Percentiles rank a stretch among this genome's conserved stretches.
Conservation (phyloP, 148 eudicot species). For the Arbutus unedo region DNA sequence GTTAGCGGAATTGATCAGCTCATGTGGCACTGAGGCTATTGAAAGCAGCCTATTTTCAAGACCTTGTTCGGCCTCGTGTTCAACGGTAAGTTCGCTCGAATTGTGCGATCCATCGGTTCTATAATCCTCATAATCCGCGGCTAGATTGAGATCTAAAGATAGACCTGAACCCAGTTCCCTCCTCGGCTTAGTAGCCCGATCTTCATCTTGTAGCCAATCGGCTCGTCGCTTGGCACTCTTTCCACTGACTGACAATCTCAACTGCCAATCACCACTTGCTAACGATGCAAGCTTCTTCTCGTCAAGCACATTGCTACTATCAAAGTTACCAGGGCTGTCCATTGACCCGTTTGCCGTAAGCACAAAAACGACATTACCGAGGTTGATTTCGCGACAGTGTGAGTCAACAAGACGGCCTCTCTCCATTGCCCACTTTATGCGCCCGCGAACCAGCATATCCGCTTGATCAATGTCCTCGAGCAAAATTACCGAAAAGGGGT, state of each 20-base stretch:
- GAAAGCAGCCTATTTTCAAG: constrained; percentile 38
- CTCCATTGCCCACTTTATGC: constrained; percentile 80
- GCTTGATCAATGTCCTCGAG: constrained; percentile 88
- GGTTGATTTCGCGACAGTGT: constrained; percentile 86
- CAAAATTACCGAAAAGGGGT: constrained; percentile 79
- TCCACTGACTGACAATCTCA: constrained; percentile 50
- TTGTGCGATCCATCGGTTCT: constrained; percentile 61
- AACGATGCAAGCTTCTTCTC: constrained; percentile 55
- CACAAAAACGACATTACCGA: constrained; percentile 74
- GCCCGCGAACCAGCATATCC: constrained; percentile 59
- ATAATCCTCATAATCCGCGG: constrained; percentile 55
- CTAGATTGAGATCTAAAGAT: constrained; percentile 68
- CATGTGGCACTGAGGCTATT: constrained; percentile 48
- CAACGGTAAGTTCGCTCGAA: constrained; percentile 82
- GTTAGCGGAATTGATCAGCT: constrained; percentile 50
- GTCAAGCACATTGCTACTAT: constrained; percentile 31
- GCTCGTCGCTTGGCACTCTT: constrained; percentile 54
- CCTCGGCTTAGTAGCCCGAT: constrained; percentile 47
- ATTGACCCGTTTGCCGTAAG: constrained; percentile 60
- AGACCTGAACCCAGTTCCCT: constrained; percentile 43
- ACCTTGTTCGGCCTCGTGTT: constrained; percentile 56
- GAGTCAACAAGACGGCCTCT: constrained; percentile 80
- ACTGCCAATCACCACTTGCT: constrained; percentile 69
- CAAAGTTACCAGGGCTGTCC: constrained; percentile 20
- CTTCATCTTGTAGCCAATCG: constrained; percentile 50